These are phyloP conservation scores for Trifolium fragiferum DNA, from an alignment of 306 rosid genomes.

Conservation along the genomic window DNA sequence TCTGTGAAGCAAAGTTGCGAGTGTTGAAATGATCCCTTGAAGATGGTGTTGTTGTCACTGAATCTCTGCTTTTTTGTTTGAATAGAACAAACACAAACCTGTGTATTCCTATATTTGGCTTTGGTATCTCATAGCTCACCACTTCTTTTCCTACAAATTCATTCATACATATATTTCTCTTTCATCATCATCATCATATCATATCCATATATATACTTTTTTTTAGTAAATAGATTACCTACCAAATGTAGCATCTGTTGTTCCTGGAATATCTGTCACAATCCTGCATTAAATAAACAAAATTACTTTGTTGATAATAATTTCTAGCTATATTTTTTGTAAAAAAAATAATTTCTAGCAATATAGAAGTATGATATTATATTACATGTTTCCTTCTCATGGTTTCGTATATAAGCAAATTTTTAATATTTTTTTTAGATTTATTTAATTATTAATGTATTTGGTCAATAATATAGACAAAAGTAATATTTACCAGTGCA, in stretches of 20 bases:
- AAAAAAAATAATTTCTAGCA: not conserved
- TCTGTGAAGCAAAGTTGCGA: slow-evolving; percentile 68
- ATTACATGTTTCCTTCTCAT: no score
- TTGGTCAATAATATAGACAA: no score
- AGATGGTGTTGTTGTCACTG: slow-evolving; percentile 59
- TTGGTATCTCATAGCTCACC: slow-evolving; percentile 88
- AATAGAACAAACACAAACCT: slow-evolving; percentile 95
- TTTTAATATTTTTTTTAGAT: no score
- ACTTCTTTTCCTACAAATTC: slow-evolving; percentile 64
- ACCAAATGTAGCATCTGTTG: slow-evolving; percentile 98
- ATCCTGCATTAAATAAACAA: slow-evolving; percentile 57
- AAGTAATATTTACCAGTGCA: slow-evolving; percentile 67
- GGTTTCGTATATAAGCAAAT: no score
- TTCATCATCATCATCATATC: not conserved
- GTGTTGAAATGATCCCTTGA: slow-evolving; percentile 83
- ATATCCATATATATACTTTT: not conserved
- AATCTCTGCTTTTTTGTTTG: slow-evolving; percentile 73
- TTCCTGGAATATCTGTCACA: slow-evolving; percentile 97
- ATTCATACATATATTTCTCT: not conserved
- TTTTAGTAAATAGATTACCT: slow-evolving; percentile 35
- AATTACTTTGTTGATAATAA: not conserved
- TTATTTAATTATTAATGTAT: no score
- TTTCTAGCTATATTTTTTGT: not conserved
- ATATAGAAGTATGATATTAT: no score
- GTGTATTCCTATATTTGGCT: slow-evolving; percentile 91